Evolutionary conservation across 2,329 filamentous ascomycete species (phyloP), one percentile per base, ranked within the genome.

Genomic region (Zymoseptoria crescenta): DNA sequence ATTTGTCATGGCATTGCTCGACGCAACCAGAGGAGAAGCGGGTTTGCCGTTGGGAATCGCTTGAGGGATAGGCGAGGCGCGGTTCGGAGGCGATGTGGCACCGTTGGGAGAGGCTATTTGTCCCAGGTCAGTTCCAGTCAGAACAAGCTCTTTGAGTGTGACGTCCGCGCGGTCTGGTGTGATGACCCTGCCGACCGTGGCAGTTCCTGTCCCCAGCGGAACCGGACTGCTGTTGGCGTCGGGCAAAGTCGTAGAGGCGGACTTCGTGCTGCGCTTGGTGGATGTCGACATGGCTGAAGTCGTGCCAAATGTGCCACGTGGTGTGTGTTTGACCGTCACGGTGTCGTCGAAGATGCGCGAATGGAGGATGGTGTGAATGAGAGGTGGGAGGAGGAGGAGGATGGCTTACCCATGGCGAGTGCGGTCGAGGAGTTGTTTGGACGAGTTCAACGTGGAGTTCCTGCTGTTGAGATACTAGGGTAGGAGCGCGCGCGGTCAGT

Each of bases 1-100:
- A 67, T 77, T 77, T 62, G 73, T 69, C 77, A 83, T 80, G 51
- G 80, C 77, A 72, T 81, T 84, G 74, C 79, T 82, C 70, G 80
- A 79, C 68, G 84, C 81, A 66, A 82, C 80, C 68, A 79, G 77
- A 59, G 81, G 82, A 64, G 81, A 80, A 30, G 79, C 72, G 56
- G 77, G 75, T 70, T 80, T 81, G 73, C 80, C 81, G 69, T 79
- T 79, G 62, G 77, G 72, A 53, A 59, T 56, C 69, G 73, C 69
- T 60, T 72, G 69, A 27, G 77, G 77, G 59, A 75, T 72, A 60
- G 78, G 77, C 45, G 78, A 80, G 60, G 76, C 75, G 69, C 77
- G 75, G 66, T 74, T 72, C 54, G 77, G 76, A 59, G 75, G 74
- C 59, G 76, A 71, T 60, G 74, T 71, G 55, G 62, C 53, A 69